phyloP scores from a whole-genome alignment of 2,329 filamentous ascomycete genomes.

The Epichloe coenophiala region DNA sequence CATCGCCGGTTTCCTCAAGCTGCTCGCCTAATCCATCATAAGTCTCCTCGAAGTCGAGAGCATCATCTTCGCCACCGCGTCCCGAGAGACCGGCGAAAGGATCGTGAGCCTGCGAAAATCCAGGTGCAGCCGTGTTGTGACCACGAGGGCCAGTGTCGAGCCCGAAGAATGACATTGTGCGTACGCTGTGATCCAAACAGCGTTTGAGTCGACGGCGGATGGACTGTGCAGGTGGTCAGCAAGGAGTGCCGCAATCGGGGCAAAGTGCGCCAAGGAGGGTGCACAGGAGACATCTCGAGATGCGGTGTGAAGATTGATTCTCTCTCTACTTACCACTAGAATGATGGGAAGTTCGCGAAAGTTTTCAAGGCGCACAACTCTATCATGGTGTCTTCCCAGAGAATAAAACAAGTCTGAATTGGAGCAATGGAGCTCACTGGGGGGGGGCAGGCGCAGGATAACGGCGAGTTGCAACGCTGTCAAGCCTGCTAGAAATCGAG shows the following conservation, averaged over 20 bases:
- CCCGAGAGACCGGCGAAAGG: constrained; percentile 74
- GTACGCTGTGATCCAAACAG: not conserved
- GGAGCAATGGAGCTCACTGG: too few relatives aligned
- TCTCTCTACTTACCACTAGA: constrained; percentile 22
- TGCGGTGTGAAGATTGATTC: too few relatives aligned
- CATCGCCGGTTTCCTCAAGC: constrained; percentile 84
- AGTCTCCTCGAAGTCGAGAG: constrained; percentile 81
- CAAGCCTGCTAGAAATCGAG: not conserved
- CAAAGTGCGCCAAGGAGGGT: not conserved
- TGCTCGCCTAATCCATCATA: constrained; percentile 89
- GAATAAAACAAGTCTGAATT: not conserved
- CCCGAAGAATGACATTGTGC: constrained; percentile 79
- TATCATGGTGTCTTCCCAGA: constrained; percentile 27
- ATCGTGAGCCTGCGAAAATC: constrained; percentile 73
- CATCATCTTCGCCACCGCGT: constrained; percentile 44
- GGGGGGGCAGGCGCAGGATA: constrained; percentile 4
- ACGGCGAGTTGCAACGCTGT: not conserved
- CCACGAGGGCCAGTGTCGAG: constrained; percentile 52
- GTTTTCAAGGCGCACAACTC: constrained; percentile 22
- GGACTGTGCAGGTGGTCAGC: not conserved
- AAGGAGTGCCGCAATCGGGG: not conserved
- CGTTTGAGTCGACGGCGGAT: not conserved
- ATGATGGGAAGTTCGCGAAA: constrained; percentile 20
- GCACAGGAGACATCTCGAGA: constrained; percentile 11
- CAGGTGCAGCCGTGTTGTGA: constrained; percentile 55